Evolutionary conservation across 2,329 filamentous ascomycete genomes (phyloP), one percentile per base, ranked within the genome.

Genomic region (Tolypocladium pustulatum): DNA sequence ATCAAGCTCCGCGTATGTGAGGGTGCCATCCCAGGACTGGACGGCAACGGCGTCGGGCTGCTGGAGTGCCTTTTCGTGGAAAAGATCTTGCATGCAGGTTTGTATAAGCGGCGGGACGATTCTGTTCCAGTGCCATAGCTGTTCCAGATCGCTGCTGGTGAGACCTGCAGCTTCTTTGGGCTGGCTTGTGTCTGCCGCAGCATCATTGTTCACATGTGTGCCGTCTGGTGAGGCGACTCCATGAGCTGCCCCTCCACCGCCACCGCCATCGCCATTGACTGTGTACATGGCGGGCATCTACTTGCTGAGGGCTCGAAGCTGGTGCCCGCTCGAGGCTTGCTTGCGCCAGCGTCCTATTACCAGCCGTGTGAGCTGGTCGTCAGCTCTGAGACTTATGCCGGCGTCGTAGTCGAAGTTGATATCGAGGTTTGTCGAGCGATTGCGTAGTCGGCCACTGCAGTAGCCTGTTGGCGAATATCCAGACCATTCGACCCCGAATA

Each of bases 1-100:
- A 40, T 80, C 75, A 2, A 81, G 68, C 54, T 80, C 72, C 40
- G 65, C 57, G 60, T 81, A 81, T 3, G 76, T 79, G 57, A 79
- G 72, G 57, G 66, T 65, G 38, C 79, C 78, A 59, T 81, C 79
- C 77, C 77, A 81, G 0, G 78, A 78, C 58, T 76, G 67, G n/a
- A 81, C 71, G 32, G 79, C 78, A 6, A 71, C 62, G 27, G 71
- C 68, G n/a, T 71, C 63, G 1, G 78, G 76, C 3, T 72, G 68
- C 30, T 63, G 60, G 15, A 60, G 62, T 15, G 74, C 73, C 56
- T 72, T 71, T 15, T 74, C 69, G 12, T 70, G 68, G 58, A 81
- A 73, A 58, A 80, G 65, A 49, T 79, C 75, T 61, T 81, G 79
- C 69, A 79, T 77, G 61, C 75, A 78, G 53, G 65, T 67, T 22